phyloP scores from a whole-genome alignment of 169 alveolate genomes.

The Cryptosporidium viatorum region DNA sequence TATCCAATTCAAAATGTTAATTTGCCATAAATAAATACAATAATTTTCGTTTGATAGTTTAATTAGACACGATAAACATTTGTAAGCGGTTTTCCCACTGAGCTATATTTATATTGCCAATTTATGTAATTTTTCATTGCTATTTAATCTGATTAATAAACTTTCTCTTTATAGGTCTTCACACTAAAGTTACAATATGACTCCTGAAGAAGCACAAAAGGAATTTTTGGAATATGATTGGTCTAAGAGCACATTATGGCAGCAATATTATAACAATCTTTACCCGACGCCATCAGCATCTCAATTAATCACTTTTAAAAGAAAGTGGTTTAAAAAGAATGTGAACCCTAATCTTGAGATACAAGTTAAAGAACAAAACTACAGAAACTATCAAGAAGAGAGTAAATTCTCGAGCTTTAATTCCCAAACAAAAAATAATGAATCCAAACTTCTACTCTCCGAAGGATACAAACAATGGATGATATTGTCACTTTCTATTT shows the following conservation, averaged over 20 bases:
- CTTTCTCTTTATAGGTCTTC: background rate
- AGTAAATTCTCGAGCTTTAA: background rate
- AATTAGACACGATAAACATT: constrained; percentile 11
- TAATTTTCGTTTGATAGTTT: background rate
- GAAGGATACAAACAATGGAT: constrained; percentile 14
- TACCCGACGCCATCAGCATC: constrained; percentile 67
- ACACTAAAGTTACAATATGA: background rate
- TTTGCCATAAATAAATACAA: background rate
- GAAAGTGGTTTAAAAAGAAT: constrained; percentile 71
- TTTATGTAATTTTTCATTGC: background rate
- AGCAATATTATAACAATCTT: constrained; percentile 57
- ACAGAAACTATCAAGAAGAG: background rate
- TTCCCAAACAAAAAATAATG: background rate
- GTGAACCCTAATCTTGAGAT: constrained; percentile 35
- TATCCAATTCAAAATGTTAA: background rate
- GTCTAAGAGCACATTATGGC: constrained; percentile 57
- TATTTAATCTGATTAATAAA: background rate
- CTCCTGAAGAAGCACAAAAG: constrained; percentile 48
- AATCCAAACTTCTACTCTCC: background rate
- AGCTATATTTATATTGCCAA: background rate
- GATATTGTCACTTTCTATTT: constrained; percentile 20
- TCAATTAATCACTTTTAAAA: constrained; percentile 30
- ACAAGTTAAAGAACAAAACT: constrained; percentile 8
- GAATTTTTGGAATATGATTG: constrained; percentile 49
- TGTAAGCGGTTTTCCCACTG: background rate